These are phyloP conservation scores for Lobosporangium transversale DNA, from an alignment of 192 early-diverging fungal genomes.

Conservation along the genomic window DNA sequence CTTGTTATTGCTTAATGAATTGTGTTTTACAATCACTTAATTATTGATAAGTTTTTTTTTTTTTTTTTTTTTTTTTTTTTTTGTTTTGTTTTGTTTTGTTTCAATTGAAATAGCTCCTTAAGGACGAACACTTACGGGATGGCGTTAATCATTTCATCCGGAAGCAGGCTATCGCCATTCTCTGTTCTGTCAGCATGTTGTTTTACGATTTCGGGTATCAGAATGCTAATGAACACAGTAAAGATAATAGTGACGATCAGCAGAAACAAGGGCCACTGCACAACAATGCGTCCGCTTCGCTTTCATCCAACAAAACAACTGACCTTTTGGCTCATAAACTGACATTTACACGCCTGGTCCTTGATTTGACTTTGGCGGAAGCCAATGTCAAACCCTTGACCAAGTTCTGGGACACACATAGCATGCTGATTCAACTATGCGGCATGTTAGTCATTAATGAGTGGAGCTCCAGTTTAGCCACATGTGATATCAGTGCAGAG, in stretches of 20 bases:
- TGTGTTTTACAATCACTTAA: no score
- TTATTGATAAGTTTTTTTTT: no score
- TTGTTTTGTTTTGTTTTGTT: slow-evolving; percentile 53
- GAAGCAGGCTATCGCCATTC: slow-evolving; percentile 58
- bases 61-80: slow-evolving; percentile 54
- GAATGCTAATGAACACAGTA: neutral
- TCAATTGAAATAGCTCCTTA: slow-evolving; percentile 53
- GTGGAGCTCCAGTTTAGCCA: slow-evolving; percentile 45
- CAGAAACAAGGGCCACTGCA: neutral
- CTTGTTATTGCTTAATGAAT: slow-evolving; percentile 13
- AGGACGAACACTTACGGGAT: slow-evolving; percentile 29
- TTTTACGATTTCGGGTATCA: slow-evolving; percentile 53
- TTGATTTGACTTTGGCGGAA: slow-evolving; percentile 41
- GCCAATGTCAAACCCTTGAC: slow-evolving; percentile 42
- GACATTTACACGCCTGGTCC: slow-evolving; percentile 33
- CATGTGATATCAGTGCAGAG: slow-evolving; percentile 52
- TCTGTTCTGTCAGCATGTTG: slow-evolving; percentile 56
- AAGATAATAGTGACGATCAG: neutral
- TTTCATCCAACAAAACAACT: no score
- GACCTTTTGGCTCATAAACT: slow-evolving; percentile 35
- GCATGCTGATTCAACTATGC: slow-evolving; percentile 47
- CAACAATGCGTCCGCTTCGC: neutral
- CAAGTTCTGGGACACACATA: slow-evolving; percentile 53
- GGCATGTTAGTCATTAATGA: slow-evolving; percentile 51
- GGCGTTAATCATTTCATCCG: slow-evolving; percentile 52